These are phyloP conservation scores for Trematosphaeria pertusa DNA, from an alignment of 2,329 filamentous ascomycete genomes.

Conservation along the genomic window DNA sequence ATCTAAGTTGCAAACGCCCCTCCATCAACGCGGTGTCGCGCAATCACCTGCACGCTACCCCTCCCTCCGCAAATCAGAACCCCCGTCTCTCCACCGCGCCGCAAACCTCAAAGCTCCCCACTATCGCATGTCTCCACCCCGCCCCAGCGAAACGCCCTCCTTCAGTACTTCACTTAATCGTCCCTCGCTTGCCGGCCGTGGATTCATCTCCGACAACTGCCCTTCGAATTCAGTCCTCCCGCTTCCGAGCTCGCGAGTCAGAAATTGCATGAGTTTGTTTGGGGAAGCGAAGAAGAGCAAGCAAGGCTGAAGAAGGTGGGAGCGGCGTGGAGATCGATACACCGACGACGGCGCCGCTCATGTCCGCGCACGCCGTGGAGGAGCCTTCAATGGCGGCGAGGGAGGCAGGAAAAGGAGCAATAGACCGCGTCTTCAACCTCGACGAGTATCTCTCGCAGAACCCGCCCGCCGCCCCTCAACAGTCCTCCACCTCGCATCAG, in stretches of 20 bases:
- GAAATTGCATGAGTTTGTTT: not conserved
- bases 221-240: not conserved
- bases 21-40: constrained; percentile 29
- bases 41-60: constrained; percentile 28
- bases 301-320: not conserved
- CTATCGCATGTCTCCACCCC: constrained; percentile 12
- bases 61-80: constrained; percentile 9
- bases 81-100: not conserved
- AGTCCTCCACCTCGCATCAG: not conserved
- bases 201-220: not conserved
- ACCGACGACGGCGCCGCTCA: not conserved
- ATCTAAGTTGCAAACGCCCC: too few relatives aligned
- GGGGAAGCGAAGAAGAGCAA: not conserved
- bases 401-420: too few relatives aligned
- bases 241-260: not conserved
- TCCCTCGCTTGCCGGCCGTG: not conserved
- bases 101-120: constrained; percentile 20
- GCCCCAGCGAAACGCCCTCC: not conserved
- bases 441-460: constrained; percentile 28
- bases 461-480: constrained; percentile 1
- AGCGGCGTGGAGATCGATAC: constrained; percentile 16
- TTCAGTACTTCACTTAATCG: not conserved
- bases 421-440: constrained; percentile 22
- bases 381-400: not conserved
- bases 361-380: not conserved